Conservation (phyloP, 225 moss, liverwort and hornwort genomes). For the Sphagnum tenellum region DNA sequence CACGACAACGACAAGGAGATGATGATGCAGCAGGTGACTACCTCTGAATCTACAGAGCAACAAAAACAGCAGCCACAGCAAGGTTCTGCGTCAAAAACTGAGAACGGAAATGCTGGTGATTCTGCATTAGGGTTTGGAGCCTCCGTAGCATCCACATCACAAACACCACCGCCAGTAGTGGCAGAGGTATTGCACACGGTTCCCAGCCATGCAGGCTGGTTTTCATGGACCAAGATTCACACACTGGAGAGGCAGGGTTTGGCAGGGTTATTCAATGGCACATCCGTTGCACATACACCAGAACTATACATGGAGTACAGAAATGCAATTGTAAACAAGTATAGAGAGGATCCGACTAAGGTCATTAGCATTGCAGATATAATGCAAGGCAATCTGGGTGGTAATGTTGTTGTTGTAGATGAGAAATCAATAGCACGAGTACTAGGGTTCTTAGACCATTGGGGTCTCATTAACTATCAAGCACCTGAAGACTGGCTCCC, state of each 20-base stretch:
- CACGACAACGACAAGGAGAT: too few species aligned
- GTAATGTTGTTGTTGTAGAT: constrained; percentile 14
- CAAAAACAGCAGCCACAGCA: too few species aligned
- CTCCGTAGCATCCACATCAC: too few species aligned
- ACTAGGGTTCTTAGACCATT: constrained; percentile 90
- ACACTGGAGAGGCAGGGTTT: constrained; percentile 70
- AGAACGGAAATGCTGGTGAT: too few species aligned
- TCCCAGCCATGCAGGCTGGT: constrained; percentile 86
- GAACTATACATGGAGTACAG: constrained; percentile 66
- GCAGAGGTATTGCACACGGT: constrained; percentile 33
- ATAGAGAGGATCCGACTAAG: constrained; percentile 64
- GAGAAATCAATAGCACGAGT: constrained; percentile 48
- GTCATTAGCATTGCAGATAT: constrained; percentile 45
- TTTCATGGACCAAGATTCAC: constrained; percentile 78
- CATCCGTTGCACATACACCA: constrained; percentile 51
- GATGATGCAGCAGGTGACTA: too few species aligned
- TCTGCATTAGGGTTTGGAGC: too few species aligned
- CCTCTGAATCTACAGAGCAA: too few species aligned
- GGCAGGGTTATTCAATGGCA: constrained; percentile 73
- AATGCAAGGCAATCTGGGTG: constrained; percentile 59
- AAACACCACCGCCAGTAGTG: too few species aligned
- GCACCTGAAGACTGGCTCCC: constrained; percentile 60
- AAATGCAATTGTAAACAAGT: constrained; percentile 66
- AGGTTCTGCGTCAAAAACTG: too few species aligned
- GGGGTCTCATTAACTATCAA: constrained; percentile 96